Conservation (phyloP, 2,329 filamentous ascomycete species). For the Pyricularia grisea region DNA sequence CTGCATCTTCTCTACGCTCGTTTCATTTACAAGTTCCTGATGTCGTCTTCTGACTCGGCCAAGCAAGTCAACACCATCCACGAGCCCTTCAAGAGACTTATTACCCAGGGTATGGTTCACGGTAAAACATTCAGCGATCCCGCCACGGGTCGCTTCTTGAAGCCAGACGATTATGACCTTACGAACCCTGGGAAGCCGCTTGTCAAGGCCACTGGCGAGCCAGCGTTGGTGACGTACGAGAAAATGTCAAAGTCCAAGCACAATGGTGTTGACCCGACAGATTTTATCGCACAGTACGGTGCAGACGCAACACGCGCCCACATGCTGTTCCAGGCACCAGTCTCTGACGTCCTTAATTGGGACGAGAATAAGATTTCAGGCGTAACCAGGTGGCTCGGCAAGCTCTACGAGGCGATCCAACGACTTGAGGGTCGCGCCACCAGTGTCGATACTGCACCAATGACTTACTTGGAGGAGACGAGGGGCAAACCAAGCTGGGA, state of each 20-base stretch:
- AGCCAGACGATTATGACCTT: conserved; percentile 64
- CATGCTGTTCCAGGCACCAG: conserved; percentile 81
- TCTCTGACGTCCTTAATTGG: conserved; percentile 79
- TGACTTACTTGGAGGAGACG: conserved; percentile 23
- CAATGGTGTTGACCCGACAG: conserved; percentile 77
- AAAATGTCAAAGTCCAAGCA: conserved; percentile 97
- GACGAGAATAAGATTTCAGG: conserved; percentile 75
- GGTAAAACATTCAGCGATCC: conserved; percentile 76
- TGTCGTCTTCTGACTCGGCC: conserved; percentile 36
- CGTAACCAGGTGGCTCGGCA: conserved; percentile 69
- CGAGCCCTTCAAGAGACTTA: conserved; percentile 74
- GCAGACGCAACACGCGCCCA: conserved; percentile 80
- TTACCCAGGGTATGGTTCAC: conserved; percentile 90
- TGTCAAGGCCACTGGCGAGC: conserved; percentile 50
- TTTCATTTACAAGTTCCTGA: conserved; percentile 83
- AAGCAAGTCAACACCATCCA: conserved; percentile 25
- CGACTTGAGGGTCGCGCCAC: not conserved
- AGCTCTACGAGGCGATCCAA: conserved; percentile 43
- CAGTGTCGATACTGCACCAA: conserved; percentile 11
- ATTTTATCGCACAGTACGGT: conserved; percentile 64
- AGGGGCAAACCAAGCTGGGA: conserved; percentile 17
- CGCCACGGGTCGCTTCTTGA: conserved; percentile 64
- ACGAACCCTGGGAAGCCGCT: conserved; percentile 44
- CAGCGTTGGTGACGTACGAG: conserved; percentile 60
- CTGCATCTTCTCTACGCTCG: conserved; percentile 81